phyloP scores from a whole-genome alignment of 148 eudicot species.

The Chenopodium album region DNA sequence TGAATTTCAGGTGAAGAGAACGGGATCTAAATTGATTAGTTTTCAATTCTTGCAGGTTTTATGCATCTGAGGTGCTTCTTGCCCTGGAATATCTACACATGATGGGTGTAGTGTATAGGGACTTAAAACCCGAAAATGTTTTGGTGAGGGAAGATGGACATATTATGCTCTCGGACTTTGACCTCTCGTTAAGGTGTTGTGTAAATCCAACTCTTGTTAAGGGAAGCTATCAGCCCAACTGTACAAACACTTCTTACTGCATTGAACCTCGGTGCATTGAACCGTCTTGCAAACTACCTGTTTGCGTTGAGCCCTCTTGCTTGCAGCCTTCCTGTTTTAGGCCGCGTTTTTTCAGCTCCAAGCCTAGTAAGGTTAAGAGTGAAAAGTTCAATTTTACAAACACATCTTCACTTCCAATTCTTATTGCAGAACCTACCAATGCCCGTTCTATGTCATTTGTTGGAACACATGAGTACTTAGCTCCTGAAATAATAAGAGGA shows the following conservation, averaged over 20 bases:
- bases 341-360: constrained; percentile 52
- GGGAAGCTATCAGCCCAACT: constrained; percentile 40
- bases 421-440: constrained; percentile 69
- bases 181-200: constrained; percentile 63
- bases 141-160: constrained; percentile 87
- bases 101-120: constrained; percentile 88
- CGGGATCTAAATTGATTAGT: not conserved
- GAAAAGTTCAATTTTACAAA: constrained; percentile 25
- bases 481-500: constrained; percentile 78
- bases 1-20: not conserved
- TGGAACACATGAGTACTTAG: constrained; percentile 77
- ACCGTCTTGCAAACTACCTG: constrained; percentile 59
- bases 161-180: constrained; percentile 85
- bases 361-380: constrained; percentile 36
- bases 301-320: constrained; percentile 64
- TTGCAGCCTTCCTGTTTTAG: constrained; percentile 72
- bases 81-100: constrained; percentile 83
- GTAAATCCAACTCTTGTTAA: constrained; percentile 67
- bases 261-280: constrained; percentile 63
- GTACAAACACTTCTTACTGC: constrained; percentile 56
- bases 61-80: constrained; percentile 82
- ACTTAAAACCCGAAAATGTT: constrained; percentile 81
- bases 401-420: constrained; percentile 55
- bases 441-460: constrained; percentile 88
- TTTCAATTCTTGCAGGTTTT: constrained; percentile 50